Conservation (phyloP, 1,139 yeast species). For the Maudiozyma humilis region DNA sequence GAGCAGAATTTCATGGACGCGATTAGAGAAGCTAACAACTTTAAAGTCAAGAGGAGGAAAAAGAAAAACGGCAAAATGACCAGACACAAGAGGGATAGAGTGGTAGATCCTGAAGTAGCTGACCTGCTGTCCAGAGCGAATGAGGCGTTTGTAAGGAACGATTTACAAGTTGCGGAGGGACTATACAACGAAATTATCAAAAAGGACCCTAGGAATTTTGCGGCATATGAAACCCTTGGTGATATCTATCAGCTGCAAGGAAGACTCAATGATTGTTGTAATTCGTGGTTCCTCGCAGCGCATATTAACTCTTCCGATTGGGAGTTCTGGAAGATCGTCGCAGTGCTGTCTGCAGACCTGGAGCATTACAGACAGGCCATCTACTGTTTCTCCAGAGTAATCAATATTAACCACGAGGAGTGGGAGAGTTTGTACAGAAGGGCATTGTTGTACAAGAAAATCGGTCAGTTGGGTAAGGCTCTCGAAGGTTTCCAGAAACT, state of each 20-base stretch:
- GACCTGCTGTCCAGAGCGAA: constrained; percentile 62
- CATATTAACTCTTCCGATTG: constrained; percentile 69
- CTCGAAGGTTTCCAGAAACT: constrained; percentile 64
- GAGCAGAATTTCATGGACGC: constrained; percentile 50
- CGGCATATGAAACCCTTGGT: constrained; percentile 80
- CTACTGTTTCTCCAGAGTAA: constrained; percentile 70
- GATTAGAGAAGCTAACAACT: constrained; percentile 54
- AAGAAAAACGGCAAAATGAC: constrained; percentile 29
- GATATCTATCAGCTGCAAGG: constrained; percentile 70
- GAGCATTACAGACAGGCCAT: constrained; percentile 77
- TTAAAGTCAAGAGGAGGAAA: constrained; percentile 42
- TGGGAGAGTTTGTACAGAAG: constrained; percentile 50
- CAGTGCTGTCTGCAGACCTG: constrained; percentile 61
- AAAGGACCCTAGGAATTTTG: constrained; percentile 65
- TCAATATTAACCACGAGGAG: constrained; percentile 48
- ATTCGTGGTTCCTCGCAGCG: constrained; percentile 79
- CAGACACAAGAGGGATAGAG: constrained; percentile 37
- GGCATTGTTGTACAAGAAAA: constrained; percentile 57
- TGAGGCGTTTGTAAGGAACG: constrained; percentile 64
- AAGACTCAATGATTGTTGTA: constrained; percentile 62
- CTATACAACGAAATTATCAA: constrained; percentile 67
- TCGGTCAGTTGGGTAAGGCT: constrained; percentile 62
- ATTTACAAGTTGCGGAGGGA: constrained; percentile 57
- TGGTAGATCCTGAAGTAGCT: constrained; percentile 64
- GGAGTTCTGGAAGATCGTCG: constrained; percentile 79